Percentiles rank a stretch among this genome's conserved stretches.
These are phyloP conservation scores for Fusarium zealandicum DNA, from an alignment of 2,329 filamentous ascomycete genomes.

Conservation along the genomic window DNA sequence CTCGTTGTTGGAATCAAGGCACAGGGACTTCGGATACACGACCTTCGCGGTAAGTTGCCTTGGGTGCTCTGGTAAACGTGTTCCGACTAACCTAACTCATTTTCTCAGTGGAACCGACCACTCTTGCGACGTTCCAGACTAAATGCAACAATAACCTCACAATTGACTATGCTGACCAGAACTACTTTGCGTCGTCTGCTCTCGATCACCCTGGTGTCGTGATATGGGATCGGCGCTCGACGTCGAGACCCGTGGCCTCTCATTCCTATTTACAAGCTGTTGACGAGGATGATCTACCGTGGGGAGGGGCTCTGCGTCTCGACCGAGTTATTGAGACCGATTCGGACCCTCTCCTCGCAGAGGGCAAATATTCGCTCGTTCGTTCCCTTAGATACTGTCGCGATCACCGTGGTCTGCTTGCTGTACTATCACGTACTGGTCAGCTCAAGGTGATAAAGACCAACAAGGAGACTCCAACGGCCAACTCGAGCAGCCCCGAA, in stretches of 20 bases:
- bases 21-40: constrained; percentile 77
- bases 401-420: constrained; percentile 67
- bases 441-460: constrained; percentile 69
- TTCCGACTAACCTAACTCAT: neutral
- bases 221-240: constrained; percentile 79
- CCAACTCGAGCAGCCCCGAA: constrained; percentile 60
- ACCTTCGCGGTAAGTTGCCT: constrained; percentile 69
- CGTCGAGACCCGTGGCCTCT: constrained; percentile 59
- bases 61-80: too few species aligned
- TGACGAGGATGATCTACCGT: constrained; percentile 67
- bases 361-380: constrained; percentile 67
- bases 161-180: constrained; percentile 80
- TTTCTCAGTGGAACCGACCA: constrained; percentile 51
- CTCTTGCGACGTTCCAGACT: constrained; percentile 67
- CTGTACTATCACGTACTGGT: constrained; percentile 67
- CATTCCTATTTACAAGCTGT: constrained; percentile 63
- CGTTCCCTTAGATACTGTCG: constrained; percentile 69
- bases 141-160: constrained; percentile 75
- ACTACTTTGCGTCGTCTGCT: constrained; percentile 84
- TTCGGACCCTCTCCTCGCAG: constrained; percentile 55
- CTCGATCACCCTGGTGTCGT: constrained; percentile 77
- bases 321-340: constrained; percentile 65
- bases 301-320: constrained; percentile 67
- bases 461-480: constrained; percentile 59
- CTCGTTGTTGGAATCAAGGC: constrained; percentile 79